Evolutionary conservation across 176 grass and related monocot genomes (phyloP).

Genomic region (Lolium perenne): DNA sequence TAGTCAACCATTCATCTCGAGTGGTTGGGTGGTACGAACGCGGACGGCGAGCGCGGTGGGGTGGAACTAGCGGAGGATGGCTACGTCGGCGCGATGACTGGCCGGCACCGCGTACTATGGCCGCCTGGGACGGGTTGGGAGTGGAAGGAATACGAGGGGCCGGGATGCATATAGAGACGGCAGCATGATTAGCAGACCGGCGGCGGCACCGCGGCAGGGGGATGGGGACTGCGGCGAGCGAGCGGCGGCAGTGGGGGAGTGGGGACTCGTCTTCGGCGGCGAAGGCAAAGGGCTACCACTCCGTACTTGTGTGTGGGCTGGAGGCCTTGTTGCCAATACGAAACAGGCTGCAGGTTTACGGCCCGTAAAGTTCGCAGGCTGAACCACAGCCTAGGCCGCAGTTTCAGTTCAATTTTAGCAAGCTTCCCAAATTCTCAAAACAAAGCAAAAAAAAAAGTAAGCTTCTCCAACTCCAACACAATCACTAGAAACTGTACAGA

Average conservation of each 20-base stretch:
- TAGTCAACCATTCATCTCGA: background rate
- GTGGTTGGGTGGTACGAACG: background rate
- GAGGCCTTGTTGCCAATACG: background rate
- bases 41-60: background rate
- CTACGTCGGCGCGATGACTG: too few relatives aligned
- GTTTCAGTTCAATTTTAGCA: too few relatives aligned
- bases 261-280: background rate
- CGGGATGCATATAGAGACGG: background rate
- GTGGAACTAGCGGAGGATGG: background rate
- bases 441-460: too few relatives aligned
- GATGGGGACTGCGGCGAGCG: background rate
- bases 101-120: background rate
- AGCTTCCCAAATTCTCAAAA: too few relatives aligned
- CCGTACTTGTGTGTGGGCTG: background rate
- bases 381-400: too few relatives aligned
- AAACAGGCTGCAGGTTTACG: background rate
- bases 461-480: too few relatives aligned
- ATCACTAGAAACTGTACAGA: too few relatives aligned
- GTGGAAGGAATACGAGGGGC: background rate
- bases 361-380: too few relatives aligned
- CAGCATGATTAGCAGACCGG: background rate
- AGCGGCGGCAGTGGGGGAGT: background rate
- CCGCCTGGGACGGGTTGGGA: background rate
- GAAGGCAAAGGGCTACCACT: background rate
- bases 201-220: background rate